Conservation (phyloP, 2,329 filamentous ascomycete species). For the Domatiomyces catenatus region DNA sequence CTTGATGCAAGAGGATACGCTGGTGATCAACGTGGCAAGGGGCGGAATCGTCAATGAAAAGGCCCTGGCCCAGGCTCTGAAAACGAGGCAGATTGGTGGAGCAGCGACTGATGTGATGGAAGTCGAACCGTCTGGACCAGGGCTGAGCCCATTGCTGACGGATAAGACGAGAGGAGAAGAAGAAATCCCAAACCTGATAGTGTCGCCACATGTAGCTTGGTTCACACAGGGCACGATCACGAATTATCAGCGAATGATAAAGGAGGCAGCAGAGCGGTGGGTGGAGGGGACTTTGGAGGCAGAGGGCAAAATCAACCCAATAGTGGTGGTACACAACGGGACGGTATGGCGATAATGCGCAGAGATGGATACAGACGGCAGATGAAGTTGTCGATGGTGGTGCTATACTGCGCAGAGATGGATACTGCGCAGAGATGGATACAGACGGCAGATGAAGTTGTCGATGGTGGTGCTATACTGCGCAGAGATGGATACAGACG, state of each 20-base stretch:
- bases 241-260: slow-evolving; percentile 31
- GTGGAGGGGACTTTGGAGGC: slow-evolving; percentile 10
- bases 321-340: slow-evolving; percentile 11
- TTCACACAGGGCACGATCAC: slow-evolving; percentile 33
- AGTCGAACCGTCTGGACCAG: slow-evolving; percentile 31
- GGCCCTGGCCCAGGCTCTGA: slow-evolving; percentile 32
- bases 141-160: slow-evolving; percentile 29
- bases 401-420: too few species aligned
- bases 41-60: slow-evolving; percentile 38
- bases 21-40: slow-evolving; percentile 36
- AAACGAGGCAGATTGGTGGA: slow-evolving; percentile 30
- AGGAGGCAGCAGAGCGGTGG: slow-evolving; percentile 31
- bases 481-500: too few species aligned
- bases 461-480: too few species aligned
- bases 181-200: slow-evolving; percentile 33
- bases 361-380: neutral
- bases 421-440: neutral
- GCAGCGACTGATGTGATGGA: slow-evolving; percentile 38
- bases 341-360: slow-evolving; percentile 2
- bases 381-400: too few species aligned
- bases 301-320: slow-evolving; percentile 5
- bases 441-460: too few species aligned
- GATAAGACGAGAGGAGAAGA: slow-evolving; percentile 22
- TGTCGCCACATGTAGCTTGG: slow-evolving; percentile 40
- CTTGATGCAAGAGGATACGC: slow-evolving; percentile 29